A percentile compares a stretch with the other conserved stretches of the same genome.
These are phyloP conservation scores for Neonectria magnoliae DNA, from an alignment of 2,329 filamentous ascomycete genomes.

Conservation along the genomic window DNA sequence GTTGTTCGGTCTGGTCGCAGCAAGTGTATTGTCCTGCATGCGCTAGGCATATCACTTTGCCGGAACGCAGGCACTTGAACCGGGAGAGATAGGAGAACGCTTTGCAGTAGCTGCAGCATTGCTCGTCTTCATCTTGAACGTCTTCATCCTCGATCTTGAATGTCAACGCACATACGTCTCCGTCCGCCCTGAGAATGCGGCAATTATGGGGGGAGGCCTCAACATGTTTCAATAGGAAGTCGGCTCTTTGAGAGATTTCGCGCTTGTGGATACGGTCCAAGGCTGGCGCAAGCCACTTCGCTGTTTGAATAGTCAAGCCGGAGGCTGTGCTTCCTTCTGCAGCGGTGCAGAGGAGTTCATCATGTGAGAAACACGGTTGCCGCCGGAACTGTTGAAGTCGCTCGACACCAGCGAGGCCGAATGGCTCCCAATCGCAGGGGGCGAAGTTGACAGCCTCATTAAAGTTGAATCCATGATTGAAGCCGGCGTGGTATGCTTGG, in stretches of 20 bases:
- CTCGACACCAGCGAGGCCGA: constrained; percentile 85
- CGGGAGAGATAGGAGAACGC: constrained; percentile 90
- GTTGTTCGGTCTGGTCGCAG: constrained; percentile 73
- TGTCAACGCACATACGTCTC: constrained; percentile 66
- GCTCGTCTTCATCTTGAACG: constrained; percentile 89
- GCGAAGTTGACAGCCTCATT: constrained; percentile 99
- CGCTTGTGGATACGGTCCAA: constrained; percentile 80
- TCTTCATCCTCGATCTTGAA: constrained; percentile 77
- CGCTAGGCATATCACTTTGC: constrained; percentile 82
- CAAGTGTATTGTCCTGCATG: constrained; percentile 86
- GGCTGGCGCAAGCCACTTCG: constrained; percentile 94
- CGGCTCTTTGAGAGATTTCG: constrained; percentile 74
- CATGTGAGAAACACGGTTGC: constrained; percentile 96
- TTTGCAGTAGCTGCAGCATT: constrained; percentile 94
- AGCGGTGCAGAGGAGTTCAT: constrained; percentile 92
- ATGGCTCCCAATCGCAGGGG: constrained; percentile 93
- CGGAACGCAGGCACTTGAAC: constrained; percentile 84
- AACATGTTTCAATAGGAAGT: constrained; percentile 74
- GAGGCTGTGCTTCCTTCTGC: constrained; percentile 77
- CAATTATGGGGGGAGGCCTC: constrained; percentile 65
- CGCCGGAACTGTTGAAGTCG: constrained; percentile 87
- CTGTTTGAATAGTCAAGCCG: constrained; percentile 80
- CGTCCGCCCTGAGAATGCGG: constrained; percentile 52
- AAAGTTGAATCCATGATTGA: constrained; percentile 99
- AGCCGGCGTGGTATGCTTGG: constrained; percentile 95